These are phyloP conservation scores for Staphylotrichum longicolle DNA, from an alignment of 495 filamentous ascomycete genomes.

Conservation along the genomic window DNA sequence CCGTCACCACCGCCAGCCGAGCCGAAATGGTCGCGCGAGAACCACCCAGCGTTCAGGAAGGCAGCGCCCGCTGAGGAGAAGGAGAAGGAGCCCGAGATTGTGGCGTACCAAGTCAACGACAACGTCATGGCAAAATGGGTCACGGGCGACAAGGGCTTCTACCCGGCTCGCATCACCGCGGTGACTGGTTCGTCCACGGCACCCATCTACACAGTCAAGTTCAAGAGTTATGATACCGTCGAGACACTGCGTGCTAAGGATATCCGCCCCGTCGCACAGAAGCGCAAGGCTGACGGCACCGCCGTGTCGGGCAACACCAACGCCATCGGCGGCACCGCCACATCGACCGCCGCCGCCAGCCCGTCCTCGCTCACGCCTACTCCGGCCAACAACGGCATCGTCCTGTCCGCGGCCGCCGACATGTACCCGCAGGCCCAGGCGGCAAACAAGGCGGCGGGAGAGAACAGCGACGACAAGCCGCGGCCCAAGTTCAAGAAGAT, in stretches of 20 bases:
- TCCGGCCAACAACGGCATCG: constrained; percentile 57
- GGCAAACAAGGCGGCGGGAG: constrained; percentile 44
- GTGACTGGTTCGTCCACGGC: constrained; percentile 86
- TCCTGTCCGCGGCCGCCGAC: constrained; percentile 75
- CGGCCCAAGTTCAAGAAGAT: constrained; percentile 65
- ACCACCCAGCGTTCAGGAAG: constrained; percentile 66
- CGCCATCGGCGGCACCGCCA: constrained; percentile 43
- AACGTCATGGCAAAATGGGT: constrained; percentile 85
- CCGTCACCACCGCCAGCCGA: constrained; percentile 42
- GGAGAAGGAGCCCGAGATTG: constrained; percentile 44
- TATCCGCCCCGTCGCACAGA: constrained; percentile 77
- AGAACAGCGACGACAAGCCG: constrained; percentile 44
- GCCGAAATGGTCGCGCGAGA: constrained; percentile 72
- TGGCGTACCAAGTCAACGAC: constrained; percentile 82
- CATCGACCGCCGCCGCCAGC: constrained; percentile 31
- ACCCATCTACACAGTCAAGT: constrained; percentile 90
- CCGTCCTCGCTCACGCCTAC: constrained; percentile 25
- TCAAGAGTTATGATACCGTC: constrained; percentile 83
- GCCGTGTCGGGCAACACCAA: constrained; percentile 51
- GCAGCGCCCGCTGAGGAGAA: constrained; percentile 46
- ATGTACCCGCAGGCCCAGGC: constrained; percentile 75
- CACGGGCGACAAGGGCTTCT: constrained; percentile 85
- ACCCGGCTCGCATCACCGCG: constrained; percentile 87
- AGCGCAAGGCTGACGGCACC: constrained; percentile 86
- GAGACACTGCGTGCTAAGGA: constrained; percentile 83